Base-by-base conservation (phyloP, 768 basidiomycete species). In the Kwoniella sp. region DNA sequence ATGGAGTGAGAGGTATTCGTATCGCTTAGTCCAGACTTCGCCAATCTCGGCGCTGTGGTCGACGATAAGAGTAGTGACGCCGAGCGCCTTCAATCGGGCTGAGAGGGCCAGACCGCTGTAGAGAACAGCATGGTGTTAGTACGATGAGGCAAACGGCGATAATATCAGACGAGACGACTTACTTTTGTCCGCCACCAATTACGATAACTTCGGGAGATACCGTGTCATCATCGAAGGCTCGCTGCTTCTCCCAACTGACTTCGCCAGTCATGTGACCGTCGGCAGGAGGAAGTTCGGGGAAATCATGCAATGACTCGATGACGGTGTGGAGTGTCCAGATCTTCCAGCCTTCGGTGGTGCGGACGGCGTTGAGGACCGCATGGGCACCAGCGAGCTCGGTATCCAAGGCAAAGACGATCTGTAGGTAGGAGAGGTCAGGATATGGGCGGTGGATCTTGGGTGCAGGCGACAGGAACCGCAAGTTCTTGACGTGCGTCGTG, bases 1-100 rank as follows among this genome's bases (percentile, higher is more conserved):
- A 29, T 90, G 88, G 27, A 89, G 77, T 53, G 86, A 87, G 40
- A 89, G 78, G 10, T 86, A 84, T 58, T 88, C 84, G 73, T 90
- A 89, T 36, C 89, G 81, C 37, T 82, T 60, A 0, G 71, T 55
- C 74, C 77, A 78, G 19, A 60, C 64, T 59, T 78, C 77, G 1
- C 77, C 77, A 36, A 78, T 64, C 8, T 72, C 64, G 2, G 48
- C n/a, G 27, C 67, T 63, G 19, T 44, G 33, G 71, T 91, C 90
- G 49, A 90, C 79, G 15, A 90, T 77, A 9, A 91, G 78, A 0
- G 83, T 78, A 1, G 81, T 69, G 15, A 90, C 77, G 19, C 83
- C 84, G 25, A 89, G 80, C 30, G 81, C 82, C 69, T 86, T 86
- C 55, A 88, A 82, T 9, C 87, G 82, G 1, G 87, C 87, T 0